These are phyloP conservation scores for Immersiporthe knoxdaviesiana DNA, from an alignment of 2,329 filamentous ascomycete species.

Conservation along the genomic window DNA sequence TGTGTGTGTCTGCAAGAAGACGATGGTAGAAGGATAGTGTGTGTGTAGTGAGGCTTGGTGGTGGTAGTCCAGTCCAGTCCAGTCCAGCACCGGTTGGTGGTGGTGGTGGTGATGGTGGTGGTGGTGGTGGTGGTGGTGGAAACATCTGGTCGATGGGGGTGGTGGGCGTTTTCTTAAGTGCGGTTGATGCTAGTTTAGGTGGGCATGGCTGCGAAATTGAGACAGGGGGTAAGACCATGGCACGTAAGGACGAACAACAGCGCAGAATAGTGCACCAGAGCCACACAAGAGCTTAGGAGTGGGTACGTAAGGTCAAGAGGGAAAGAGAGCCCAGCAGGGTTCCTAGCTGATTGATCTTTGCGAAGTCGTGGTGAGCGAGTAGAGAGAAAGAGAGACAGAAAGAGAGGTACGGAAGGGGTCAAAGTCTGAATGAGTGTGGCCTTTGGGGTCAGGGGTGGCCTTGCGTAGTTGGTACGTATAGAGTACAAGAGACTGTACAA, in stretches of 20 bases:
- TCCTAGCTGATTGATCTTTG: constrained; percentile 7
- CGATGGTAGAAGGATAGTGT: constrained; percentile 6
- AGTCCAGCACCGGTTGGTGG: constrained; percentile 7
- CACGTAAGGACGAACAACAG: constrained; percentile 7
- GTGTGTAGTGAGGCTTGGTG: background rate
- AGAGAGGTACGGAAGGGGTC: background rate
- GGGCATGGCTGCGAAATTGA: constrained; percentile 30
- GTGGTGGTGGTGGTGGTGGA: constrained; percentile 22
- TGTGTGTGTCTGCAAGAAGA: background rate
- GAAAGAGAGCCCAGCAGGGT: constrained; percentile 8
- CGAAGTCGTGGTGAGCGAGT: background rate
- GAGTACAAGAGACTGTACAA: background rate
- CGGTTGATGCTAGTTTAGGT: constrained; percentile 27
- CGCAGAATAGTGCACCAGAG: background rate
- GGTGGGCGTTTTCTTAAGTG: constrained; percentile 29
- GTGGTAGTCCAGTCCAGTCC: constrained; percentile 3
- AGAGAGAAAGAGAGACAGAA: background rate
- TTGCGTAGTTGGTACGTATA: background rate
- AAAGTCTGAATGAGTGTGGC: background rate
- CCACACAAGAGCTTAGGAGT: constrained; percentile 7
- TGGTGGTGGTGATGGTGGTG: constrained; percentile 6
- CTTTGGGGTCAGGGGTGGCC: background rate
- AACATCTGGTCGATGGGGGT: constrained; percentile 23
- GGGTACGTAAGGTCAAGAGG: background rate
- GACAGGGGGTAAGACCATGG: constrained; percentile 20